These are phyloP conservation scores for Monosporascus sp. DNA, from an alignment of 2,329 filamentous ascomycete species.

Conservation along the genomic window DNA sequence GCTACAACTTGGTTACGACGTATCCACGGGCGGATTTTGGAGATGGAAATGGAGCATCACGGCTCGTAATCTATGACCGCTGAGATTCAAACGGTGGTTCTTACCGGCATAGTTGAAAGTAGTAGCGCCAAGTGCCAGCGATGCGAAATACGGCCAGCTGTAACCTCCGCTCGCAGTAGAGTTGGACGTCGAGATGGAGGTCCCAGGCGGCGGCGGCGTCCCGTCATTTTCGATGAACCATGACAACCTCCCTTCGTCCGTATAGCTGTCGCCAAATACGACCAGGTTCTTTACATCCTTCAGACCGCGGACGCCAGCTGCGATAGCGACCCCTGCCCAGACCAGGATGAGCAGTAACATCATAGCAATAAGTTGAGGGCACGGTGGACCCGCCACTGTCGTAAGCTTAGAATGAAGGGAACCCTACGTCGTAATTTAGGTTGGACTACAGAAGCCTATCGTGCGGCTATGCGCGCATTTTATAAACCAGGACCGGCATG, in stretches of 20 bases:
- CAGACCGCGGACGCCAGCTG: neutral
- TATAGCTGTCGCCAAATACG: slow-evolving; percentile 71
- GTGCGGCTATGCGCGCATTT: neutral
- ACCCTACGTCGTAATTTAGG: neutral
- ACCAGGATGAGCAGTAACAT: slow-evolving; percentile 3
- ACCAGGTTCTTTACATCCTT: slow-evolving; percentile 54
- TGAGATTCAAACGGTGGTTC: neutral
- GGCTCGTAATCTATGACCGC: neutral
- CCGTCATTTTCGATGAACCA: slow-evolving; percentile 59
- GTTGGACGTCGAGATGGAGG: slow-evolving; percentile 38
- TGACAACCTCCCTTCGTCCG: slow-evolving; percentile 61
- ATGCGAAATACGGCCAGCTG: slow-evolving; percentile 63
- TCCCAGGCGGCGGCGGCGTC: slow-evolving; percentile 56
- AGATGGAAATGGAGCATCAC: neutral
- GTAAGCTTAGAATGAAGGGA: neutral
- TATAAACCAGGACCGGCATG: neutral
- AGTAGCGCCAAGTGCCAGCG: slow-evolving; percentile 49
- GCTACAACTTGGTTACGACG: neutral
- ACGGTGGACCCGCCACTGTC: neutral
- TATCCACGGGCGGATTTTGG: neutral
- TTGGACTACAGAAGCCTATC: neutral
- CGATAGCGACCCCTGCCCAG: slow-evolving; percentile 1
- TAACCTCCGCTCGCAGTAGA: slow-evolving; percentile 59
- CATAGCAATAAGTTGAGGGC: neutral
- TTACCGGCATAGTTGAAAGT: slow-evolving; percentile 60